Evolutionary conservation across 2,329 filamentous ascomycete genomes (phyloP), one percentile per base, ranked within the genome.

Genomic region (Aspergillus sergii): DNA sequence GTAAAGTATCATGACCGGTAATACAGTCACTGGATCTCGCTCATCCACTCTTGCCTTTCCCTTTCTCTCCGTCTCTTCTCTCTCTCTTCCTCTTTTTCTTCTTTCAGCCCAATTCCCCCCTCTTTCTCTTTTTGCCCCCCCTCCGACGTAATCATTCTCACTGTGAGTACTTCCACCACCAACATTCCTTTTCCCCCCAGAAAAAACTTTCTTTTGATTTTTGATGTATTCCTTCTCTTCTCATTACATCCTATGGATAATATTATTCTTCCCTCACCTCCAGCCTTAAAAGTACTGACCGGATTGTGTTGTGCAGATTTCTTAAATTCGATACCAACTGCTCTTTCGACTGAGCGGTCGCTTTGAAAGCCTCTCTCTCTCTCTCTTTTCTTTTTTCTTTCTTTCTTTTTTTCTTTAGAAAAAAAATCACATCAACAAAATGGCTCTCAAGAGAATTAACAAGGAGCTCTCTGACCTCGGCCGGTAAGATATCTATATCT

Each of bases 381-480:
- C 16, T 32, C 26, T 32, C 8, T 8, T 26, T 19, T 28, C n/a
- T 57, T 54, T 6, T 36, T 36, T 36, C 1, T 36, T n/a, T n/a
- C n/a, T n/a, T n/a, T 36, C 12, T 36, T 39, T 41, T 41, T 41
- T 10, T n/a, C 19, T n/a, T 6, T 7, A 39, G 16, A 19, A 39
- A 39, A 36, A n/a, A 64, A 57, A 61, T 62, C 66, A 67, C 65
- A 68, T 50, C 28, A 61, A 73, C 73, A 70, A 70, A 63, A 83
- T 83, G 81, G 81, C 81, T 76, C 78, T 83, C 64, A 83, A 83
- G 80, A 77, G 81, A 73, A 83, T 83, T 76, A 83, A 83, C 78
- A 83, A 83, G 76, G 81, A 83, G 80, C 80, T 83, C 72, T 79
- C 79, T 78, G 81, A 83, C 69, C 79, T 83, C 67, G 81, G 81